Conservation (phyloP, 2,329 filamentous ascomycete species). For the Colletotrichum endophyticum region DNA sequence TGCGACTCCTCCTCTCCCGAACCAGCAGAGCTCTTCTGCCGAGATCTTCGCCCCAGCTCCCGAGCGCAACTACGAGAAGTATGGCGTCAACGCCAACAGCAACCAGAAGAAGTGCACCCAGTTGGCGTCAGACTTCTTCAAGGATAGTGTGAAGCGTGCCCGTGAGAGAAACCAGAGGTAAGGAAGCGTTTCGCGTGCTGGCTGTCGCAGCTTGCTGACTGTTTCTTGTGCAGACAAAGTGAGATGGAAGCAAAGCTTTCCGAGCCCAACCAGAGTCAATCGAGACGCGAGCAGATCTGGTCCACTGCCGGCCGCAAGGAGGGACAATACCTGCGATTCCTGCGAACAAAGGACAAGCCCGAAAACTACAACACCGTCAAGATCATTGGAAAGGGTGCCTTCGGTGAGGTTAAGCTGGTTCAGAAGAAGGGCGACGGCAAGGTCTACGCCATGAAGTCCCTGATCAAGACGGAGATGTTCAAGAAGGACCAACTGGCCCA, state of each 20-base stretch:
- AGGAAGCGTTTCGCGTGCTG: constrained; percentile 29
- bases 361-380: constrained; percentile 96
- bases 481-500: constrained; percentile 98
- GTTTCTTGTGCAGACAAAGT: constrained; percentile 69
- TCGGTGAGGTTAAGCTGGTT: constrained; percentile 97
- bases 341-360: constrained; percentile 90
- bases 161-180: constrained; percentile 94
- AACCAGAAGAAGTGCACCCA: constrained; percentile 75
- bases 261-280: constrained; percentile 75
- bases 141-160: constrained; percentile 96
- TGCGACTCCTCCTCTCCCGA: constrained; percentile 71
- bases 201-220: neutral
- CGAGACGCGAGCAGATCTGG: constrained; percentile 83
- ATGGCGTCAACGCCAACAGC: constrained; percentile 67
- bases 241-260: constrained; percentile 88
- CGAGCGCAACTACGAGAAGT: constrained; percentile 86
- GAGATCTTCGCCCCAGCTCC: constrained; percentile 80
- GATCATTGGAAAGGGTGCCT: constrained; percentile 98
- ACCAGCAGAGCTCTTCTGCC: constrained; percentile 59
- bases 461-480: constrained; percentile 99
- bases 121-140: constrained; percentile 90
- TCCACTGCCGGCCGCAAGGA: constrained; percentile 86
- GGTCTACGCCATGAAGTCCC: constrained; percentile 97
- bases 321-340: constrained; percentile 90
- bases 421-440: constrained; percentile 96